Evolutionary conservation across 345 rosid genomes (phyloP).

Genomic region (Gossypium australe): DNA sequence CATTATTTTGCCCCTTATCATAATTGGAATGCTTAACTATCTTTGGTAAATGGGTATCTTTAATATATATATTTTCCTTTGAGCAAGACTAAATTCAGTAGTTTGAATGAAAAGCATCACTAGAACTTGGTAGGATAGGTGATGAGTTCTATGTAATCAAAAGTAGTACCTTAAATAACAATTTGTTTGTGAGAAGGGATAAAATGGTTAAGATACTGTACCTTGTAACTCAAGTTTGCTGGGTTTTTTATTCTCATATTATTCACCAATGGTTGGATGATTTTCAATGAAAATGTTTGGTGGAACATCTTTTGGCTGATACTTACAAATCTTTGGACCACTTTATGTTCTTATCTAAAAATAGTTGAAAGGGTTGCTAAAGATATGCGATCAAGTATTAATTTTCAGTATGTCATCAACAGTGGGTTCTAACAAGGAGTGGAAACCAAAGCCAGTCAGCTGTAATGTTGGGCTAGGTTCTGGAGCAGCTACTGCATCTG

Average conservation of each 20-base stretch:
- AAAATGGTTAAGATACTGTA: not conserved
- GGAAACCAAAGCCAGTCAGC: conserved; percentile 81
- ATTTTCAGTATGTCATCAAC: conserved; percentile 25
- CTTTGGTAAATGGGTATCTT: not conserved
- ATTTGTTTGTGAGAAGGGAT: not conserved
- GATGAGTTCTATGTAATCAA: not conserved
- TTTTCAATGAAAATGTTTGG: not conserved
- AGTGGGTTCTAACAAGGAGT: conserved; percentile 65
- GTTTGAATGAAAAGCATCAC: not conserved
- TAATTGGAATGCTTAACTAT: not conserved
- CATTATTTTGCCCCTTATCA: not conserved
- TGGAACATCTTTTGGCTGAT: conserved; percentile 6
- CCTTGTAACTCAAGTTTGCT: not conserved
- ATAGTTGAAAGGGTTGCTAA: conserved; percentile 7
- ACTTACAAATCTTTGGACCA: not conserved
- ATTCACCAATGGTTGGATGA: not conserved
- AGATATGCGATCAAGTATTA: conserved; percentile 13
- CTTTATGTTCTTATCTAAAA: conserved; percentile 13
- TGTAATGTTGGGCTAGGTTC: conserved; percentile 41
- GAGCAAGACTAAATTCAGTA: not conserved
- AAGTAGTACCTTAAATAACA: not conserved
- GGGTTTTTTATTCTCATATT: not conserved
- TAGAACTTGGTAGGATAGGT: not conserved
- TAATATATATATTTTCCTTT: not conserved
- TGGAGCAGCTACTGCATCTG: conserved; percentile 44